phyloP scores from a whole-genome alignment of 2,329 filamentous ascomycete species.

The Aspergillus piperis region DNA sequence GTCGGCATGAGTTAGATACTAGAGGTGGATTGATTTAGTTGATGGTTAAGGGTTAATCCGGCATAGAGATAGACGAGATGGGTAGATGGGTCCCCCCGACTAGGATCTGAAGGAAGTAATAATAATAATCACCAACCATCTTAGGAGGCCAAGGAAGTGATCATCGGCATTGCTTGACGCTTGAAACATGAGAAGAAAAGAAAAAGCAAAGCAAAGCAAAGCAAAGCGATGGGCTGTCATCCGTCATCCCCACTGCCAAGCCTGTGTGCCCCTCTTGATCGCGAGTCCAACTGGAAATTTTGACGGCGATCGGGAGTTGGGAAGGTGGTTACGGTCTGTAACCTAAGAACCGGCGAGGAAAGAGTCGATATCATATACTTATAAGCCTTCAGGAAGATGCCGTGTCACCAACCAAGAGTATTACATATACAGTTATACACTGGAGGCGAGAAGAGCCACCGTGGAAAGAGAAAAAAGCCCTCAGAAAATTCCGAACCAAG shows the following conservation, averaged over 20 bases:
- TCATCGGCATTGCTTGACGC: not conserved
- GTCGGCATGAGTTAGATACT: not conserved
- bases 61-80: too few species aligned
- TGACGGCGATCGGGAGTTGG: not conserved
- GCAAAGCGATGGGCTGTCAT: not conserved
- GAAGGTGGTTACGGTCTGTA: not conserved
- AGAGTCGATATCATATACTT: not conserved
- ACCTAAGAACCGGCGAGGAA: not conserved
- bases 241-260: conserved; percentile 21
- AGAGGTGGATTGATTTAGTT: not conserved
- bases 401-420: not conserved
- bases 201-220: not conserved
- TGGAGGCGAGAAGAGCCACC: not conserved
- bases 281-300: not conserved
- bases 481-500: not conserved
- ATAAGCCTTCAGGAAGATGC: not conserved
- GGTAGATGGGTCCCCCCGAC: not conserved
- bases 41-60: too few species aligned
- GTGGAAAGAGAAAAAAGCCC: not conserved
- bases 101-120: not conserved
- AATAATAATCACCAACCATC: not conserved
- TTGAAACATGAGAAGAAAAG: not conserved
- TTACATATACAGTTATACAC: too few species aligned
- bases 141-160: not conserved
- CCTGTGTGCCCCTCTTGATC: conserved; percentile 11